phyloP scores from a whole-genome alignment of 176 grass and related monocot species.

The Zea mays region Zm-B73-REFERENCE-NAM-5.0 NC_050096.1:126364001-126364500 shows the following conservation, averaged over 20 bases:
- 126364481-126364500: too few species aligned
- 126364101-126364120: not conserved
- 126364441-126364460: too few species aligned
- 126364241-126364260: not conserved
- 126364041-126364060: constrained; percentile 43
- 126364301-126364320: not conserved
- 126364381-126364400: too few species aligned
- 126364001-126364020: constrained; percentile 25
- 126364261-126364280: not conserved
- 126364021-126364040: constrained; percentile 40
- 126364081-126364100: not conserved
- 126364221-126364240: not conserved
- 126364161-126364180: not conserved
- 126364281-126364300: not conserved
- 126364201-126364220: not conserved
- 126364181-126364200: not conserved
- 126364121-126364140: not conserved
- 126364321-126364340: too few species aligned
- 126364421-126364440: too few species aligned
- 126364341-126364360: too few species aligned
- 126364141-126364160: not conserved
- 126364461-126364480: too few species aligned
- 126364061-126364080: not conserved
- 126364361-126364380: too few species aligned
- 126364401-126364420: too few species aligned